Evolutionary conservation across 495 filamentous ascomycete species (phyloP), one percentile per base, ranked within the genome.

Genomic region (Parachaetomium inaequale): DNA sequence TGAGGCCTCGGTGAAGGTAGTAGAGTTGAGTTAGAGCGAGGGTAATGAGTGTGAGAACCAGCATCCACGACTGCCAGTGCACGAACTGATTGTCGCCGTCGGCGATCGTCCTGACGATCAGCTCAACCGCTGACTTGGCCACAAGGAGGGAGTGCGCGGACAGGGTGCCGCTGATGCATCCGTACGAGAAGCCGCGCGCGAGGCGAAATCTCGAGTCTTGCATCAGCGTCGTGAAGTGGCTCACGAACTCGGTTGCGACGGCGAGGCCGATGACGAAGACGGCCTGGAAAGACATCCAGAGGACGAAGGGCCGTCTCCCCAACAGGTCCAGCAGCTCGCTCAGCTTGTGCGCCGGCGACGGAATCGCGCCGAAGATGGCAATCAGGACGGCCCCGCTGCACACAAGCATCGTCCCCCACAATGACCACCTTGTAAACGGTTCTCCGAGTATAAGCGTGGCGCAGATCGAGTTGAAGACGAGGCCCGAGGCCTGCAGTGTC

Each of bases 391-490:
- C 94, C 42, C 94, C 94, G 34, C 80, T 77, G 60, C 88, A 93
- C 17, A 98, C 95, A 25, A 99, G 84, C 31, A 92, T 67, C 6
- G 94, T 99, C 19, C 94, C 94, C 66, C 89, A 82, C 31, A 96
- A 82, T 5, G 92, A 96, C 82, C 90, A 92, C 69, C 85, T 82
- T 23, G 94, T 99, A 75, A 97, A 99, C 2, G 92, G 88, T 77
- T 99, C 94, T 36, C 89, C 85, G 36, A 99, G 84, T 68, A 99
- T 92, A 43, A 99, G 76, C 3, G 92, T 93, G 43, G 94, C 94
- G 75, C 94, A 97, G 61, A 96, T 90, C 40, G 93, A 96, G 78
- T 99, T 99, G 79, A 99, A 99, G 32, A 98, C 94, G 32, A 99
- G 82, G 25, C 94, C 94, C 49, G 92, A 95, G 71, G 94, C 94